phyloP scores from a whole-genome alignment of 257 asterid genomes.

The Solanum chmielewskii region DNA sequence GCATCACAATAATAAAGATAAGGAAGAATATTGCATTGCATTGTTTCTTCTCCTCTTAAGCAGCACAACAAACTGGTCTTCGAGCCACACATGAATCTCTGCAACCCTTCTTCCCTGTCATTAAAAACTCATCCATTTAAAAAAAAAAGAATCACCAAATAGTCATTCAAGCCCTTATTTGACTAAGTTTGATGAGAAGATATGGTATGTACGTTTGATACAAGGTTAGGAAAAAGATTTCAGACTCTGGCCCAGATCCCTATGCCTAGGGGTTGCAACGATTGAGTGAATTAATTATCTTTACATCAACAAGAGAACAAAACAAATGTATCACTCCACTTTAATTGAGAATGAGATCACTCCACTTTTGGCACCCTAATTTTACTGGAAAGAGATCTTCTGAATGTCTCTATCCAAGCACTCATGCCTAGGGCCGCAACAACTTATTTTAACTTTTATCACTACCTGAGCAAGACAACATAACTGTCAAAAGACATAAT shows the following conservation, averaged over 20 bases:
- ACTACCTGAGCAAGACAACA: not conserved
- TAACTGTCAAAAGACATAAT: not conserved
- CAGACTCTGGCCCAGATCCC: not conserved
- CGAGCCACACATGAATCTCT: not conserved
- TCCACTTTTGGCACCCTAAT: not conserved
- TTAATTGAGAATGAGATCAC: not conserved
- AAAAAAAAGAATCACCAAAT: not conserved
- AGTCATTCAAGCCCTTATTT: not conserved
- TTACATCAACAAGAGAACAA: not conserved
- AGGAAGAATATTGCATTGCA: not conserved
- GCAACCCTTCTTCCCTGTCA: not conserved
- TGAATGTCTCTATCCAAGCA: not conserved
- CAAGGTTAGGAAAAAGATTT: not conserved
- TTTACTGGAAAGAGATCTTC: not conserved
- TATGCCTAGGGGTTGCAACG: not conserved
- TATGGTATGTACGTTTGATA: not conserved
- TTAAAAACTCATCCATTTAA: not conserved
- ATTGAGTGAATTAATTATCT: not conserved
- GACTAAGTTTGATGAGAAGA: not conserved
- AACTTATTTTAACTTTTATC: not conserved
- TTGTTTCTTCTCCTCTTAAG: not conserved
- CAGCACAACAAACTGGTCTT: not conserved
- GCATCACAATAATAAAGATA: not conserved
- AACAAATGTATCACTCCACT: not conserved
- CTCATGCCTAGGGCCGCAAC: not conserved